Conservation (phyloP, 306 rosid genomes). For the Glycine tomentella region DNA sequence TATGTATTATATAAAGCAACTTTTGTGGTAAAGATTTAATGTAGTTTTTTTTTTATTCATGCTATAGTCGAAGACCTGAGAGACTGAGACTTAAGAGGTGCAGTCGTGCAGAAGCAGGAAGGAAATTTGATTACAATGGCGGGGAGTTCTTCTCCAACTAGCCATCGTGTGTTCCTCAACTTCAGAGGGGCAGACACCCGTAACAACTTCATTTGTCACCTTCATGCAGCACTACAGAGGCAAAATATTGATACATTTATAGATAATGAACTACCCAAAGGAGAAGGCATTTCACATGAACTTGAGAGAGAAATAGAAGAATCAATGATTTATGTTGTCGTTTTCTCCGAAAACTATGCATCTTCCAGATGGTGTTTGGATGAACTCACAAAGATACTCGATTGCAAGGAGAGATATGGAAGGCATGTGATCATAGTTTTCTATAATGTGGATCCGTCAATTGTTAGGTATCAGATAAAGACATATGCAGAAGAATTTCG, state of each 20-base stretch:
- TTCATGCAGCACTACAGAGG: neutral
- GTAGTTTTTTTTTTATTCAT: no score
- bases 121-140: no score
- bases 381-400: no score
- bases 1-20: no score
- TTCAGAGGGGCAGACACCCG: constrained; percentile 45
- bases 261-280: neutral
- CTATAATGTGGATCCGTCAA: constrained; percentile 38
- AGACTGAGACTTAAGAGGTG: no score
- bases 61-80: no score
- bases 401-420: no score
- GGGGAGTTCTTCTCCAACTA: neutral
- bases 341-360: no score
- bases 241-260: neutral
- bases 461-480: constrained; percentile 9
- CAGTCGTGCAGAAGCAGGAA: no score
- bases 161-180: constrained; percentile 41
- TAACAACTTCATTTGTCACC: neutral
- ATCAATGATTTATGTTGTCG: no score
- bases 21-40: no score
- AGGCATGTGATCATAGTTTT: constrained; percentile 31
- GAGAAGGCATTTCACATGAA: neutral
- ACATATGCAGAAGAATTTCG: constrained; percentile 12
- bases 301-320: neutral
- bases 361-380: no score